These are phyloP conservation scores for Helichrysum umbraculigerum DNA, from an alignment of 129 eudicot genomes.

Conservation along the genomic window DNA sequence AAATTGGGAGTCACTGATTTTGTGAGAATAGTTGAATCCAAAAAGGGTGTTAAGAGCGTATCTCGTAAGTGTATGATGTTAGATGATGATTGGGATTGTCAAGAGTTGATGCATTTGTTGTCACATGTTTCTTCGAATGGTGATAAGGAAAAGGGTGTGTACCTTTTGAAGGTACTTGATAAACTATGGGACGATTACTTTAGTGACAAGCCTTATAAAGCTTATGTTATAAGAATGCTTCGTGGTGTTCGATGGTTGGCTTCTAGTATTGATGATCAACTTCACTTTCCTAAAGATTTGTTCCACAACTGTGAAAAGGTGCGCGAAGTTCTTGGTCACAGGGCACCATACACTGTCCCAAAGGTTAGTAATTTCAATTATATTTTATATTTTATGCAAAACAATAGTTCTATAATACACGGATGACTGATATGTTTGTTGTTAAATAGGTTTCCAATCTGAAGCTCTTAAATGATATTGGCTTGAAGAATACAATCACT, in stretches of 20 bases:
- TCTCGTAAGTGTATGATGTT: constrained; percentile 39
- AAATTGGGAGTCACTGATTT: constrained; percentile 72
- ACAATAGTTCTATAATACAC: too few species aligned
- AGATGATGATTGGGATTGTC: constrained; percentile 45
- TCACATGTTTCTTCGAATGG: constrained; percentile 41
- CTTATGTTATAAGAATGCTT: constrained; percentile 48
- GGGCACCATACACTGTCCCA: constrained; percentile 65
- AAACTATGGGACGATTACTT: constrained; percentile 65
- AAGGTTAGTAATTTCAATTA: constrained; percentile 71
- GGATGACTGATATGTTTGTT: background rate
- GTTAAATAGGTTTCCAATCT: constrained; percentile 50
- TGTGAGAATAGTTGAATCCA: constrained; percentile 44
- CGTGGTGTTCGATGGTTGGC: constrained; percentile 50
- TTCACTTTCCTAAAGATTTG: constrained; percentile 63
- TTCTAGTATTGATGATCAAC: constrained; percentile 58
- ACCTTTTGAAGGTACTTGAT: constrained; percentile 63
- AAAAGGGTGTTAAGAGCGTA: constrained; percentile 42
- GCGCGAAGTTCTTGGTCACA: constrained; percentile 55
- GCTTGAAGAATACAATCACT: constrained; percentile 54
- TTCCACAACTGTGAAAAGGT: constrained; percentile 65
- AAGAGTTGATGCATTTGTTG: constrained; percentile 47
- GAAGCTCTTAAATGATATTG: constrained; percentile 56
- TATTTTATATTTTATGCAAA: constrained; percentile 3
- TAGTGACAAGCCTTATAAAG: constrained; percentile 41
- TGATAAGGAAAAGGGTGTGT: constrained; percentile 46